phyloP scores from a whole-genome alignment of 768 basidiomycete species.

The Mrakia hoshinonis region DNA sequence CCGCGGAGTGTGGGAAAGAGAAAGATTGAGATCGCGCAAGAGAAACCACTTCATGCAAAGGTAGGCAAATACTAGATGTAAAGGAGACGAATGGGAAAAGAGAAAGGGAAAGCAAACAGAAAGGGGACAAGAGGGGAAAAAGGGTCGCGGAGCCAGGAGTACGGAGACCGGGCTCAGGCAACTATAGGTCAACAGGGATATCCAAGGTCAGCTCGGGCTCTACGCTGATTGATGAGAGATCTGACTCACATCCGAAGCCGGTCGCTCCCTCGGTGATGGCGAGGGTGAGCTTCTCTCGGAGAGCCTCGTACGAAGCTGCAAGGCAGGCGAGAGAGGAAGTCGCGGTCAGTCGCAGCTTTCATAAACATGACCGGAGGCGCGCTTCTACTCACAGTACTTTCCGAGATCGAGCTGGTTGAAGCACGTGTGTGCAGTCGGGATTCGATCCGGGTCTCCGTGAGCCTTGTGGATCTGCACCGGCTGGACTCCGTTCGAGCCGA shows the following conservation, averaged over 20 bases:
- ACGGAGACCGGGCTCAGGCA: not conserved
- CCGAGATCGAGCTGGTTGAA: constrained; percentile 58
- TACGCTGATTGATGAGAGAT: not conserved
- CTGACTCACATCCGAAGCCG: constrained; percentile 58
- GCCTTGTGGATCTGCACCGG: constrained; percentile 93
- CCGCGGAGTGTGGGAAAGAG: not conserved
- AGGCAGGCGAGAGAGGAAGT: not conserved
- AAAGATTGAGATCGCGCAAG: too few species aligned
- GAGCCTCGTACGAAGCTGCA: constrained; percentile 80
- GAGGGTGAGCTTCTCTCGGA: constrained; percentile 77
- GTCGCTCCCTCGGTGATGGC: constrained; percentile 95
- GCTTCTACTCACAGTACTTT: constrained; percentile 49
- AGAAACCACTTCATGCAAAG: not conserved
- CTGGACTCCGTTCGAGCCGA: constrained; percentile 61
- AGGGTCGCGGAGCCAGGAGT: not conserved
- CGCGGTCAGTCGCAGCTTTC: not conserved
- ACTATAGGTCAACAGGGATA: not conserved
- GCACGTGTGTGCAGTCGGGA: constrained; percentile 59
- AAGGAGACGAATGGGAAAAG: not conserved
- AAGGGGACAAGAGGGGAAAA: not conserved
- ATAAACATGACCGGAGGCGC: not conserved
- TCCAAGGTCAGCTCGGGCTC: not conserved
- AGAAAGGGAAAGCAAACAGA: not conserved
- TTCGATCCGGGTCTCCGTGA: constrained; percentile 71
- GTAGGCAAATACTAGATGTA: not conserved